These are phyloP conservation scores for Daldinia sp. DNA, from an alignment of 2,329 filamentous ascomycete species.

Conservation along the genomic window DNA sequence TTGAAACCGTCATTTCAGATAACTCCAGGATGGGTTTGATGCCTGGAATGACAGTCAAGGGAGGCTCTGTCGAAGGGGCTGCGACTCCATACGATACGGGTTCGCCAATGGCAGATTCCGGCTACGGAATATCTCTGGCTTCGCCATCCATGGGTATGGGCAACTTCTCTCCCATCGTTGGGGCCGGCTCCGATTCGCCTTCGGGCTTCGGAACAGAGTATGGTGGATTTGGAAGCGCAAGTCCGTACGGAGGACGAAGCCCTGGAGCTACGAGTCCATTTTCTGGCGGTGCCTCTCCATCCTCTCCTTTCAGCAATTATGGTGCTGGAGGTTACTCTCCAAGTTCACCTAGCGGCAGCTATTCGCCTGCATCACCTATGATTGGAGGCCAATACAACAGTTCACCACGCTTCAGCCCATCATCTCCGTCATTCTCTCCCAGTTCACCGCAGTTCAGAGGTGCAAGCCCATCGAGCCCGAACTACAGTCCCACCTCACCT, in stretches of 20 bases:
- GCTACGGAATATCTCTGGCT: slow-evolving; percentile 69
- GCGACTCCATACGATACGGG: slow-evolving; percentile 95
- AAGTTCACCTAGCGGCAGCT: slow-evolving; percentile 78
- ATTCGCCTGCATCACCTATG: slow-evolving; percentile 82
- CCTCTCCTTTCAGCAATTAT: slow-evolving; percentile 71
- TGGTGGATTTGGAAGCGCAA: slow-evolving; percentile 66
- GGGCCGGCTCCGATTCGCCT: slow-evolving; percentile 77
- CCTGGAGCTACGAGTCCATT: slow-evolving; percentile 82
- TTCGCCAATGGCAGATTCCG: slow-evolving; percentile 80
- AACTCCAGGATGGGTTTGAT: slow-evolving; percentile 88
- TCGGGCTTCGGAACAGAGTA: slow-evolving; percentile 75
- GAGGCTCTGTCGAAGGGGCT: slow-evolving; percentile 80
- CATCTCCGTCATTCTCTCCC: slow-evolving; percentile 72
- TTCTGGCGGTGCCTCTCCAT: slow-evolving; percentile 73
- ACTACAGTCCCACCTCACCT: slow-evolving; percentile 74
- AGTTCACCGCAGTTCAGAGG: slow-evolving; percentile 63
- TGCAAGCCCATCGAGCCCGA: slow-evolving; percentile 68
- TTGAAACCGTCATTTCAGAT: slow-evolving; percentile 93
- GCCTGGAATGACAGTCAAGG: slow-evolving; percentile 82
- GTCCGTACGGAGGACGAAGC: slow-evolving; percentile 76
- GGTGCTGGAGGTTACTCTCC: slow-evolving; percentile 74
- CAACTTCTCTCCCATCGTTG: slow-evolving; percentile 83
- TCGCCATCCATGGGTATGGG: slow-evolving; percentile 68
- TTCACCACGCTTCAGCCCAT: slow-evolving; percentile 73
- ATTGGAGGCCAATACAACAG: slow-evolving; percentile 68